Evolutionary conservation across 176 grass and related monocot species (phyloP).

Genomic region (Paspalum vaginatum): DNA sequence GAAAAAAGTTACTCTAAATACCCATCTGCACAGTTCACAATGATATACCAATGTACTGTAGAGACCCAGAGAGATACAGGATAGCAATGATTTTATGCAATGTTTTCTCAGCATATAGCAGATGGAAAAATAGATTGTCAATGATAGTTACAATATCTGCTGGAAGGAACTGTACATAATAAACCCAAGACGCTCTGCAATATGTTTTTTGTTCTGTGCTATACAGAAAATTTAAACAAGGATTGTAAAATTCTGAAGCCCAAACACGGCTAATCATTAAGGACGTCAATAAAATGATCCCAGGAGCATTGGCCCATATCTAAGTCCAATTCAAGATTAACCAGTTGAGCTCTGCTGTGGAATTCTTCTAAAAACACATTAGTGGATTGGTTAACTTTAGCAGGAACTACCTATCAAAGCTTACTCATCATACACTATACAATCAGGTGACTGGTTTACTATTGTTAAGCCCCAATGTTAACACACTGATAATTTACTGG

Average conservation of each 20-base stretch:
- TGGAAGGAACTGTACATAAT: background rate
- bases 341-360: background rate
- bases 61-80: background rate
- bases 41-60: background rate
- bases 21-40: background rate
- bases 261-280: slow-evolving; percentile 9
- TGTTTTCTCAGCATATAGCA: background rate
- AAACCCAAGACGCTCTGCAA: background rate
- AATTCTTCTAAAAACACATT: slow-evolving; percentile 15
- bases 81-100: slow-evolving; percentile 20
- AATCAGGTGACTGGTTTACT: background rate
- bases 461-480: slow-evolving; percentile 1
- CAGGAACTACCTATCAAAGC: slow-evolving; percentile 15
- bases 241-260: background rate
- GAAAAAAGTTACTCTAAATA: slow-evolving; percentile 25
- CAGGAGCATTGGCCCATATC: background rate
- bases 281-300: background rate
- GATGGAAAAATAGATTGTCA: slow-evolving; percentile 6
- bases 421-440: slow-evolving; percentile 15
- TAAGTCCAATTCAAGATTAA: slow-evolving; percentile 5
- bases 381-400: background rate
- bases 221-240: background rate
- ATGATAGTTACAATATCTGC: background rate
- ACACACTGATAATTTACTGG: background rate
- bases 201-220: background rate